These are phyloP conservation scores for Boeremia lycopersici DNA, from an alignment of 2,329 filamentous ascomycete species.

Conservation along the genomic window DNA sequence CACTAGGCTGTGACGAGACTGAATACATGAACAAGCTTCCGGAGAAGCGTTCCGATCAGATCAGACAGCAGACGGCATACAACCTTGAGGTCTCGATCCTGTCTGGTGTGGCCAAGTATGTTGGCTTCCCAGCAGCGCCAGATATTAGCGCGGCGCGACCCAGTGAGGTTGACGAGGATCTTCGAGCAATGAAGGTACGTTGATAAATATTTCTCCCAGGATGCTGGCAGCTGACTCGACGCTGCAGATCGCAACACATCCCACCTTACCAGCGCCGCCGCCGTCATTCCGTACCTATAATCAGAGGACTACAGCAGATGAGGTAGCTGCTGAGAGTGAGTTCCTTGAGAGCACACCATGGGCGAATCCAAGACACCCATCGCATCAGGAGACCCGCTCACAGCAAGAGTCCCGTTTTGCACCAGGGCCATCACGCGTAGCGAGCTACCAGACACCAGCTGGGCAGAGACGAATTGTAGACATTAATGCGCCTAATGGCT, in stretches of 20 bases:
- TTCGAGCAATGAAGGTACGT: conserved; percentile 87
- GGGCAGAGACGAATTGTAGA: conserved; percentile 45
- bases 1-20: conserved; percentile 75
- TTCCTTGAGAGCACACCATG: conserved; percentile 90
- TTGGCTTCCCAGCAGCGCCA: conserved; percentile 95
- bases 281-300: conserved; percentile 44
- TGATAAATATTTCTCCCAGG: conserved; percentile 20
- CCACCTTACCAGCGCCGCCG: conserved; percentile 30
- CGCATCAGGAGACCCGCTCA: conserved; percentile 43
- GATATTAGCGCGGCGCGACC: conserved; percentile 74
- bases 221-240: conserved; percentile 30
- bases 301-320: conserved; percentile 52
- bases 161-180: conserved; percentile 81
- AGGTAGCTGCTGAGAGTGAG: conserved; percentile 75
- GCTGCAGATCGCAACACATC: conserved; percentile 43
- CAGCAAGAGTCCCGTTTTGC: conserved; percentile 46
- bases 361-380: conserved; percentile 77
- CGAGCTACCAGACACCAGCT: conserved; percentile 46
- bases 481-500: conserved; percentile 45
- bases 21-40: conserved; percentile 85
- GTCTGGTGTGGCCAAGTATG: conserved; percentile 89
- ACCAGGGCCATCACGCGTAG: conserved; percentile 32
- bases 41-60: conserved; percentile 74
- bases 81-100: conserved; percentile 93
- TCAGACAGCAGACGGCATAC: conserved; percentile 86